A percentile compares a stretch with the other conserved stretches of the same genome.
These are phyloP conservation scores for Aspergillus sergii DNA, from an alignment of 2,329 filamentous ascomycete species.

Conservation along the genomic window DNA sequence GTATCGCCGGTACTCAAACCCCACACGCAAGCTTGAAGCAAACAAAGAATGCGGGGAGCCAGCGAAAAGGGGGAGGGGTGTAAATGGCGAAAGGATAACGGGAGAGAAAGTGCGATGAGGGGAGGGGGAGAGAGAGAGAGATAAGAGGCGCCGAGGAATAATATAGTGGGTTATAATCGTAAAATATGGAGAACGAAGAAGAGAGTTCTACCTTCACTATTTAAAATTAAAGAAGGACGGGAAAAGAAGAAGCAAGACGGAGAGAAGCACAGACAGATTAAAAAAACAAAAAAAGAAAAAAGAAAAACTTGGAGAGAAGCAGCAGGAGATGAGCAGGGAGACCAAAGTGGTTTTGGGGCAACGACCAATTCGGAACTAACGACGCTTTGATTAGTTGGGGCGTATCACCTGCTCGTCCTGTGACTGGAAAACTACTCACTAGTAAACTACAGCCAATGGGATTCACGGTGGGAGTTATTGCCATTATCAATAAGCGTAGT, in stretches of 20 bases:
- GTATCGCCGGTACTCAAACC: slow-evolving; percentile 11
- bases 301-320: neutral
- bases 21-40: slow-evolving; percentile 17
- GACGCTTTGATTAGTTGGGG: slow-evolving; percentile 17
- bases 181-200: slow-evolving; percentile 9
- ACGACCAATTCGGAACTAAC: slow-evolving; percentile 9
- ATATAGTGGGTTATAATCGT: neutral
- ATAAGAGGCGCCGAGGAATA: neutral
- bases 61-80: slow-evolving; percentile 10
- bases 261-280: slow-evolving; percentile 2
- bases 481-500: neutral
- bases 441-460: neutral
- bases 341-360: slow-evolving; percentile 3
- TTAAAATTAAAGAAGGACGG: slow-evolving; percentile 13
- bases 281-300: slow-evolving; percentile 2
- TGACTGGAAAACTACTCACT: neutral
- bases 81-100: neutral
- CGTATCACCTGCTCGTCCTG: slow-evolving; percentile 14
- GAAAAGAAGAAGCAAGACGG: slow-evolving; percentile 12
- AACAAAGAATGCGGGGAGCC: slow-evolving; percentile 23
- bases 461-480: neutral
- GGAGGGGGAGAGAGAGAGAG: neutral
- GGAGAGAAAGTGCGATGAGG: neutral
- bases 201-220: slow-evolving; percentile 3
- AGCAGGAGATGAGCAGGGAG: slow-evolving; percentile 4